Percentiles rank a stretch among this genome's conserved stretches.
Conservation (phyloP, 768 basidiomycete genomes). For the Hirschioporus abietinus region DNA sequence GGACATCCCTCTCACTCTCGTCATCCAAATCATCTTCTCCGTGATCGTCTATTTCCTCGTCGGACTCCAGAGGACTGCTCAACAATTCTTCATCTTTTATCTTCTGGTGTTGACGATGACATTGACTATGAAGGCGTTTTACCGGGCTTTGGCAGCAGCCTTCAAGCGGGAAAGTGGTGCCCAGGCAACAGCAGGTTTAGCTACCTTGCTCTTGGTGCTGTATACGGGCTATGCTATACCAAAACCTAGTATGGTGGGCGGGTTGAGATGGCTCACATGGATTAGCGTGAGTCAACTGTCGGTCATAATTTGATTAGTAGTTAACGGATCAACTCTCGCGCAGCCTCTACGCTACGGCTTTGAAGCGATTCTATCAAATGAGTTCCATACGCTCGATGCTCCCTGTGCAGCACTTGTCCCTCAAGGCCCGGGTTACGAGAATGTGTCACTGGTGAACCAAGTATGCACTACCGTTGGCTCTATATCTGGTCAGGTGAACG, state of each 20-base stretch:
- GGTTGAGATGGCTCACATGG: conserved; percentile 19
- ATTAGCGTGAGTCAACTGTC: conserved; percentile 19
- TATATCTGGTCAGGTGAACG: conserved; percentile 31
- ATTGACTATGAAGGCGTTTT: conserved; percentile 69
- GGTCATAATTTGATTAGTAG: conserved; percentile 11
- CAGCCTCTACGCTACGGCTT: conserved; percentile 36
- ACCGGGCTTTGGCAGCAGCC: conserved; percentile 59
- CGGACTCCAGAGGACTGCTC: conserved; percentile 45
- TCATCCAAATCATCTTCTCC: conserved; percentile 39
- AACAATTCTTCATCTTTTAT: conserved; percentile 62
- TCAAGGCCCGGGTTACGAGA: conserved; percentile 15
- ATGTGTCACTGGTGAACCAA: conserved; percentile 27
- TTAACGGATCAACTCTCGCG: conserved; percentile 34
- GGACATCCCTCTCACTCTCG: conserved; percentile 51
- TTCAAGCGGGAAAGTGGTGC: conserved; percentile 57
- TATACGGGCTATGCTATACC: conserved; percentile 27
- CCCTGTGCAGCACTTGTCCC: conserved; percentile 21
- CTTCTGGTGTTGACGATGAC: conserved; percentile 54
- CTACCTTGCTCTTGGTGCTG: conserved; percentile 32
- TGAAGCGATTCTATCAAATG: conserved; percentile 36
- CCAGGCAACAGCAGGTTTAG: conserved; percentile 50
- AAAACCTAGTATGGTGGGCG: conserved; percentile 16
- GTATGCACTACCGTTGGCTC: conserved; percentile 40
- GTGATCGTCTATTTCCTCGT: conserved; percentile 60
- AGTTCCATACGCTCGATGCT: conserved; percentile 30